phyloP scores from a whole-genome alignment of 192 early-diverging fungal species.

The Irineochytrium annulatum region DNA sequence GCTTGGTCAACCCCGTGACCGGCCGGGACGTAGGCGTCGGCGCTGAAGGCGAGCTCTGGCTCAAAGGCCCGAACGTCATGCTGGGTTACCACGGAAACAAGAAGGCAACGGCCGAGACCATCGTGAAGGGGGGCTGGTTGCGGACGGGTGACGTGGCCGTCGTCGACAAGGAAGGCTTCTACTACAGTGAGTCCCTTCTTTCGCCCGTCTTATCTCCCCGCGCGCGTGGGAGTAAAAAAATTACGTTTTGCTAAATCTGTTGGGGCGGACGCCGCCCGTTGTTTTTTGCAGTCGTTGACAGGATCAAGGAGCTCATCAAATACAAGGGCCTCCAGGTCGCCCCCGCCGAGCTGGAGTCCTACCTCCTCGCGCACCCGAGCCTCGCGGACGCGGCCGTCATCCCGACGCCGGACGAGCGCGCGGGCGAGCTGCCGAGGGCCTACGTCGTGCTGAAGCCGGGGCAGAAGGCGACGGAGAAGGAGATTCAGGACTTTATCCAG shows the following conservation, averaged over 20 bases:
- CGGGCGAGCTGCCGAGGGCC: constrained; percentile 70
- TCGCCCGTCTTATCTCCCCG: too few species aligned
- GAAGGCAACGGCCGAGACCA: constrained; percentile 64
- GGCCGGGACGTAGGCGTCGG: constrained; percentile 53
- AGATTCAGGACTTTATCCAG: constrained; percentile 57
- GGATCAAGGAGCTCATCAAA: constrained; percentile 90
- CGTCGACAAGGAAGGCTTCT: constrained; percentile 60
- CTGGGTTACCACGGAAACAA: constrained; percentile 80
- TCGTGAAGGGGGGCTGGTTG: constrained; percentile 72
- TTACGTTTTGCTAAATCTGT: too few species aligned
- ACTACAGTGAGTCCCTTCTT: too few species aligned
- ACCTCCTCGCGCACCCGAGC: constrained; percentile 64
- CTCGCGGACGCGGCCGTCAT: constrained; percentile 56
- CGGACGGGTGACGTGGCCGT: constrained; percentile 78
- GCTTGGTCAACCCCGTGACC: constrained; percentile 69
- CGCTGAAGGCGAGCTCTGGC: constrained; percentile 76
- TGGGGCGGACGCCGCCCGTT: too few species aligned
- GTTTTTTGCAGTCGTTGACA: constrained; percentile 60
- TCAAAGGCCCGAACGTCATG: constrained; percentile 87
- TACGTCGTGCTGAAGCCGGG: constrained; percentile 63
- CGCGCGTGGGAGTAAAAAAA: too few species aligned
- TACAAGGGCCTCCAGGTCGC: constrained; percentile 85
- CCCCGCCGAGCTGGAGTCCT: constrained; percentile 81
- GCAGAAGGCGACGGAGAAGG: constrained; percentile 31
- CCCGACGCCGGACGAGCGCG: constrained; percentile 24